Conservation (phyloP, 805 yeast genomes). For the Monosporozyma solicola region DNA sequence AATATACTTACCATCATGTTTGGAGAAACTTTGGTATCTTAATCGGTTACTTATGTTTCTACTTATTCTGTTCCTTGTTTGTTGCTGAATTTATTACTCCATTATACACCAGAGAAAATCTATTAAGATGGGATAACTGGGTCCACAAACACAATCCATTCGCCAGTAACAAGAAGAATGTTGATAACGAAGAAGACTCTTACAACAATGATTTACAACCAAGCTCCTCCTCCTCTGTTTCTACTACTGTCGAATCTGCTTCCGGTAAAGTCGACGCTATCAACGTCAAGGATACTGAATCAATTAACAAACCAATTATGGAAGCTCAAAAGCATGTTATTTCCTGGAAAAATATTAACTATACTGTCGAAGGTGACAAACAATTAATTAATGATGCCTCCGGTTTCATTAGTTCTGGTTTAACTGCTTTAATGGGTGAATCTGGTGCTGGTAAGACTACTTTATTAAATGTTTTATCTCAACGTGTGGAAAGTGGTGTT, state of each 20-base stretch:
- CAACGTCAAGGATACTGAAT: slow-evolving; percentile 1
- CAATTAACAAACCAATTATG: neutral
- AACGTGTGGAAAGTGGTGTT: slow-evolving; percentile 45
- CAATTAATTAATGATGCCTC: slow-evolving; percentile 38
- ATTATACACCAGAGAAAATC: slow-evolving; percentile 11
- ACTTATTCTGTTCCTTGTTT: slow-evolving; percentile 21
- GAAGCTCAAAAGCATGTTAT: slow-evolving; percentile 37
- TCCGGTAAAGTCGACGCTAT: slow-evolving; percentile 2
- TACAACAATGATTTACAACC: slow-evolving; percentile 1
- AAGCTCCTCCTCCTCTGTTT: slow-evolving; percentile 7
- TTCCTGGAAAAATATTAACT: slow-evolving; percentile 55
- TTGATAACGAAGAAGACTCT: neutral
- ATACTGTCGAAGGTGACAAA: slow-evolving; percentile 34
- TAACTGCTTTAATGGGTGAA: slow-evolving; percentile 54
- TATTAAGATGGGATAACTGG: slow-evolving; percentile 5
- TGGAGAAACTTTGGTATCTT: slow-evolving; percentile 75
- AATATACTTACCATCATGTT: slow-evolving; percentile 47
- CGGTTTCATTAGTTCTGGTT: slow-evolving; percentile 66
- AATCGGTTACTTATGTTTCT: slow-evolving; percentile 40
- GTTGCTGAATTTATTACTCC: slow-evolving; percentile 29
- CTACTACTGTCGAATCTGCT: slow-evolving; percentile 8
- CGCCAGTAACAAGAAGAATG: neutral
- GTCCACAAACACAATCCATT: slow-evolving; percentile 3
- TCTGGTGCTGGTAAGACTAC: slow-evolving; percentile 64
- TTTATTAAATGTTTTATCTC: slow-evolving; percentile 43